These are phyloP conservation scores for Aquanectria penicillioides DNA, from an alignment of 2,329 filamentous ascomycete genomes.

Conservation along the genomic window DNA sequence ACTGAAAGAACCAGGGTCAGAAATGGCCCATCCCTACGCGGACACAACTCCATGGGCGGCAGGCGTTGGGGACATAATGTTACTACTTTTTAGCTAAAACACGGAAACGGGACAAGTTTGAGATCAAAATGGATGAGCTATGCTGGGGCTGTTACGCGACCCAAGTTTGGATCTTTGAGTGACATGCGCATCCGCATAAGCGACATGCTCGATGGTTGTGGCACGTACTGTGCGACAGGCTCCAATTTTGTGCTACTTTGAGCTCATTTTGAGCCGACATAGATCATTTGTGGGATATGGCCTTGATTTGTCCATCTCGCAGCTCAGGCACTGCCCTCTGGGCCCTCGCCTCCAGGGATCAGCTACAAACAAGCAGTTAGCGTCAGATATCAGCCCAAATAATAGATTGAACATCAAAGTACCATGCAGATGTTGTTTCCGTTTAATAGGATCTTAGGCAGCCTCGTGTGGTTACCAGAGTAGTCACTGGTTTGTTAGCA, in stretches of 20 bases:
- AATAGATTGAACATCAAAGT: conserved; percentile 42
- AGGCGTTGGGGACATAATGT: conserved; percentile 41
- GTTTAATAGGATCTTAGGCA: conserved; percentile 94
- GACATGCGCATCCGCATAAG: conserved; percentile 16
- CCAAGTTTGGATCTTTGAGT: conserved; percentile 2
- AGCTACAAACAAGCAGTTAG: conserved; percentile 62
- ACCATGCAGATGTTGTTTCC: conserved; percentile 99
- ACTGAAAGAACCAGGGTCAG: conserved; percentile 31
- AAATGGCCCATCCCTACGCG: conserved; percentile 24
- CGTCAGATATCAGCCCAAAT: neutral
- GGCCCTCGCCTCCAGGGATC: conserved; percentile 82
- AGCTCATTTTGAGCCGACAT: conserved; percentile 5
- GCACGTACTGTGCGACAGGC: neutral
- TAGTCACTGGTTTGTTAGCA: conserved; percentile 76
- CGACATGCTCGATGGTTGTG: no score
- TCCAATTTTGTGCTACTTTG: neutral
- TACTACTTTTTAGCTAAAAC: conserved; percentile 35
- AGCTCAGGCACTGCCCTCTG: conserved; percentile 50
- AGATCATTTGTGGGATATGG: conserved; percentile 18
- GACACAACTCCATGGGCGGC: conserved; percentile 32
- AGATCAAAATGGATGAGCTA: conserved; percentile 27
- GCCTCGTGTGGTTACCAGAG: conserved; percentile 84
- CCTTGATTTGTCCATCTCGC: conserved; percentile 7
- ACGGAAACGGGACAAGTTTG: conserved; percentile 28
- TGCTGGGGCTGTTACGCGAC: conserved; percentile 13